Conservation (phyloP, 495 filamentous ascomycete species). For the Trichodelitschia bisporula region DNA sequence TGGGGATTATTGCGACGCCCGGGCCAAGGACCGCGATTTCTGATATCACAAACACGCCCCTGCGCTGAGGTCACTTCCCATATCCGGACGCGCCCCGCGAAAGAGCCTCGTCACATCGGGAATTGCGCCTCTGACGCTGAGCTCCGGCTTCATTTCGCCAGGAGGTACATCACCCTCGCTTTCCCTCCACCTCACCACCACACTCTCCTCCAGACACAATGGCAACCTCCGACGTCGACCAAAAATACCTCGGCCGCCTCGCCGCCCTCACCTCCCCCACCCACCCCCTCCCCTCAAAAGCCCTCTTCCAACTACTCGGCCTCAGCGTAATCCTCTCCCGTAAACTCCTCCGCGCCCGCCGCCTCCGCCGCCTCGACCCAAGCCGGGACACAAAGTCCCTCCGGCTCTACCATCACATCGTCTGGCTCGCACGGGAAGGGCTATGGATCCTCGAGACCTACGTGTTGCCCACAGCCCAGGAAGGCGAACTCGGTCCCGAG, state of each 20-base stretch:
- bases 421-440: constrained; percentile 88
- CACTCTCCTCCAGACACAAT: too few relatives aligned
- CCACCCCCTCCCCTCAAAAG: constrained; percentile 50
- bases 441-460: constrained; percentile 66
- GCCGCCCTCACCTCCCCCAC: constrained; percentile 46
- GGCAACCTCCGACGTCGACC: constrained; percentile 90
- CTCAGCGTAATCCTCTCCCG: constrained; percentile 71
- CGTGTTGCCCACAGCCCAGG: constrained; percentile 46
- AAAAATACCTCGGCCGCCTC: constrained; percentile 79
- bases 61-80: too few relatives aligned
- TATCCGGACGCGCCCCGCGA: too few relatives aligned
- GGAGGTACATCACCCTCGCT: too few relatives aligned
- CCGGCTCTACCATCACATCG: constrained; percentile 72
- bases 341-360: constrained; percentile 61
- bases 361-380: constrained; percentile 60
- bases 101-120: too few relatives aligned
- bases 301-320: constrained; percentile 74
- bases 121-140: too few relatives aligned
- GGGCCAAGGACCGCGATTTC: too few relatives aligned
- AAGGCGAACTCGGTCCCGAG: constrained; percentile 21
- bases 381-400: constrained; percentile 58
- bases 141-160: too few relatives aligned
- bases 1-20: too few relatives aligned
- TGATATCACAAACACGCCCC: too few relatives aligned
- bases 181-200: too few relatives aligned